Base-by-base conservation (phyloP, 176 grass and related monocot species). In the Alopecurus myosuroides region DNA sequence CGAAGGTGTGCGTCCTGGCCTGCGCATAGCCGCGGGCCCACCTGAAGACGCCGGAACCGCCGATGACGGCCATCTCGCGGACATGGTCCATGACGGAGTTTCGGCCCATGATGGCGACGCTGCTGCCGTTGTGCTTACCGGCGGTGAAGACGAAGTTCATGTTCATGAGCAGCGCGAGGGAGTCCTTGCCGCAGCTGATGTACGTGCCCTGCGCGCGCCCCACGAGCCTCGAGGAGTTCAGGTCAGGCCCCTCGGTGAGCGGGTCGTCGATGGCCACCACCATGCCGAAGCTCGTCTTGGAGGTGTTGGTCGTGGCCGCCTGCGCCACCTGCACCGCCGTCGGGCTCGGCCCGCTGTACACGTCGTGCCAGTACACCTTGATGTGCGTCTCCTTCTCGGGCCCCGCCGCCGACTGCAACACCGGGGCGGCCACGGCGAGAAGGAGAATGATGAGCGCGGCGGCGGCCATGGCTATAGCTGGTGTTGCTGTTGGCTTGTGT, bases 331-430 rank as follows among this genome's bases (percentile, higher is more conserved):
- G 30, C 72, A 89, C 76, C 15, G 89, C 81, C 35, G 94, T 85
- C 19, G 86, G 83, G 11, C 86, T 89, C 20, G 84, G 75, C 14
- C 91, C 91, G 66, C 91, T 89, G 77, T 89, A 73, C 76, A 88
- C 89, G 84, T 97, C 94, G 78, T 97, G 94, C 84, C 93, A 93
- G 91, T 73, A 97, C 80, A 97, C 91, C 85, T 91, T 89, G 25
- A 97, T 76, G 82, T 97, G 94, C 1, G 86, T 89, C 4, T 63
- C 19, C 0, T 34, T 67, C 29, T 67, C 60, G 28, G 60, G 33
- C 7, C 7, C 64, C 7, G 18, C 36, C 18, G 64, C 31, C 25
- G 58, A 31, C 0, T 63, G 28, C 13, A 63, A 3, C 28, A 3
- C 31, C 7, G 17, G 63, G 31, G 31, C 17, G 33, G 33, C 64